These are phyloP conservation scores for Kappamyces sp. DNA, from an alignment of 192 early-diverging fungal genomes.

Conservation along the genomic window DNA sequence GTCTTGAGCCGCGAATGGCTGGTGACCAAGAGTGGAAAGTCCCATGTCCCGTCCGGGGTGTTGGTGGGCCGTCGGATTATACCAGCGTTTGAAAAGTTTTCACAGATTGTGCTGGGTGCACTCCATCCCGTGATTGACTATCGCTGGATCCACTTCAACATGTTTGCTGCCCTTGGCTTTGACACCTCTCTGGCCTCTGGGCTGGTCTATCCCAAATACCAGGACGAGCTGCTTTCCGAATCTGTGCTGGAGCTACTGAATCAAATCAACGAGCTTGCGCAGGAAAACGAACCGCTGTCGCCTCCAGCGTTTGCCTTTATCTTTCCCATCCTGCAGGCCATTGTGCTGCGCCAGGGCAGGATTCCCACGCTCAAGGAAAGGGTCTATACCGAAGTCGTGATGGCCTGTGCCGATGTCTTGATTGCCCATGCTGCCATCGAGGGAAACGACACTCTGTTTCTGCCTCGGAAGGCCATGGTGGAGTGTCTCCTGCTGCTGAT, in stretches of 20 bases:
- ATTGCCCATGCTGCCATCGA: constrained; percentile 35
- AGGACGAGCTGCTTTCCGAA: too few species aligned
- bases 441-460: background rate
- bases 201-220: too few species aligned
- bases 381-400: constrained; percentile 32
- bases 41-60: too few species aligned
- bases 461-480: constrained; percentile 33
- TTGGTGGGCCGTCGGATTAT: too few species aligned
- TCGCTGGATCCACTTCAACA: too few species aligned
- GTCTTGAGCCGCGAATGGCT: too few species aligned
- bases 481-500: constrained; percentile 32
- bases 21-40: too few species aligned
- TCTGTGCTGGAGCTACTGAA: background rate
- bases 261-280: background rate
- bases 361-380: constrained; percentile 33
- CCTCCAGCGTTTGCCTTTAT: constrained; percentile 35
- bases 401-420: constrained; percentile 37
- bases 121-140: too few species aligned
- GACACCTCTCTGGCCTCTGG: too few species aligned
- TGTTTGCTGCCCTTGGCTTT: too few species aligned
- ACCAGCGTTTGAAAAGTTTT: too few species aligned
- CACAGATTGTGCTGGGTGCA: too few species aligned
- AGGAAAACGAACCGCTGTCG: constrained; percentile 10
- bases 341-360: constrained; percentile 33
- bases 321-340: constrained; percentile 37